Conservation (phyloP, 108 stramenopile genomes). For the Cyclotella distinguenda region DNA sequence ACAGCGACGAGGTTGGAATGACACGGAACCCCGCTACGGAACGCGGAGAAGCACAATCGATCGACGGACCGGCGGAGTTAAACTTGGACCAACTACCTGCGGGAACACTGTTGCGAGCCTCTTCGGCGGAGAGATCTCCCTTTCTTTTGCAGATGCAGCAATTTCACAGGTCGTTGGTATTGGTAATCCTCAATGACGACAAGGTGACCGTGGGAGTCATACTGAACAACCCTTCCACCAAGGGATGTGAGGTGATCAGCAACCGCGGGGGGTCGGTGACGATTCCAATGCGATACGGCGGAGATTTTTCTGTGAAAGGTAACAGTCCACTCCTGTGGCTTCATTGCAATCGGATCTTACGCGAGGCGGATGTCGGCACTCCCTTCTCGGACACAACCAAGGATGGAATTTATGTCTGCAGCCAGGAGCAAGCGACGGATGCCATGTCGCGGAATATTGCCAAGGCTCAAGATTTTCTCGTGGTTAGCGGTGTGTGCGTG, state of each 20-base stretch:
- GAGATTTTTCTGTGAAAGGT: slow-evolving; percentile 72
- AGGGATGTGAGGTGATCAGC: slow-evolving; percentile 52
- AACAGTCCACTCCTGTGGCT: slow-evolving; percentile 67
- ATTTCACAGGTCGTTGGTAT: slow-evolving; percentile 72
- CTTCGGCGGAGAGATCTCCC: slow-evolving; percentile 56
- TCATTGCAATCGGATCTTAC: slow-evolving; percentile 56
- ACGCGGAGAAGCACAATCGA: background rate
- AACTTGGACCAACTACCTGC: slow-evolving; percentile 13
- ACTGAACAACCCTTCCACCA: slow-evolving; percentile 74
- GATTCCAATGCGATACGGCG: slow-evolving; percentile 70
- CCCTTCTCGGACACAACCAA: slow-evolving; percentile 34
- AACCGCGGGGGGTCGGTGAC: slow-evolving; percentile 3
- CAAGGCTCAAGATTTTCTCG: slow-evolving; percentile 64
- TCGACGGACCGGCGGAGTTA: slow-evolving; percentile 24
- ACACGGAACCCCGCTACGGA: slow-evolving; percentile 16
- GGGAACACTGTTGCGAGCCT: slow-evolving; percentile 62
- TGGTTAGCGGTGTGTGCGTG: slow-evolving; percentile 61
- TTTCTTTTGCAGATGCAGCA: slow-evolving; percentile 78
- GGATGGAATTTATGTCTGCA: slow-evolving; percentile 69
- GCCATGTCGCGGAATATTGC: slow-evolving; percentile 64
- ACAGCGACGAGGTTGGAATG: slow-evolving; percentile 21
- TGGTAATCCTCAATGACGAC: slow-evolving; percentile 65
- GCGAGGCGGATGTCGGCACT: slow-evolving; percentile 55
- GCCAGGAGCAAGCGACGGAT: slow-evolving; percentile 53
- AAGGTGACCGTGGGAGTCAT: slow-evolving; percentile 60